Percentiles rank a stretch among this genome's conserved stretches.
phyloP scores from a whole-genome alignment of 352 stramenopile species.

The Thalassiosira exigua region DNA sequence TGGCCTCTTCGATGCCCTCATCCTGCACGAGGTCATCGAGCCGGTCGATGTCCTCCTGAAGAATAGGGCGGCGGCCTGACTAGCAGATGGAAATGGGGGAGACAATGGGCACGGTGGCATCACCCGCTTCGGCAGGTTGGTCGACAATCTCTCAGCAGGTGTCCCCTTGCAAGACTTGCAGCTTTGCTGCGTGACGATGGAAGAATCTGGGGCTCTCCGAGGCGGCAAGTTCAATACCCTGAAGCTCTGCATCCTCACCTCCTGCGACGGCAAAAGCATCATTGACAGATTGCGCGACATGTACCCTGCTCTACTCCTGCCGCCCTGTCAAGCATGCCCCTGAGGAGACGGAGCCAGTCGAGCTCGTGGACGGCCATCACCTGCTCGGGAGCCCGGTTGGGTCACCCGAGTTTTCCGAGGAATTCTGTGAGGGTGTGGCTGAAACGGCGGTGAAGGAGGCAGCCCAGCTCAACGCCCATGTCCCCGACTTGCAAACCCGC shows the following conservation, averaged over 20 bases:
- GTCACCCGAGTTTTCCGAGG: slow-evolving; percentile 1
- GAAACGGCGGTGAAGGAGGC: neutral
- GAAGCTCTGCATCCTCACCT: slow-evolving; percentile 30
- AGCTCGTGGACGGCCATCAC: neutral
- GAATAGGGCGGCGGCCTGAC: neutral
- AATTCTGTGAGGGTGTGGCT: slow-evolving; percentile 4
- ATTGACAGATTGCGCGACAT: neutral
- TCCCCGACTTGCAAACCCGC: slow-evolving; percentile 27
- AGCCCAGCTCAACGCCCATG: neutral
- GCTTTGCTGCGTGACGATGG: slow-evolving; percentile 10
- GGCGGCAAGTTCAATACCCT: slow-evolving; percentile 28
- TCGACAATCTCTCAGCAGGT: slow-evolving; percentile 25
- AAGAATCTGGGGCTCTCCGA: neutral
- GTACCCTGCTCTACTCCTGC: neutral
- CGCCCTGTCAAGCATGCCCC: neutral
- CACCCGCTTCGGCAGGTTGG: slow-evolving; percentile 13
- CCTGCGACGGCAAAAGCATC: slow-evolving; percentile 1
- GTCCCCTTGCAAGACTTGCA: slow-evolving; percentile 22
- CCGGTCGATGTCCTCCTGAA: slow-evolving; percentile 17
- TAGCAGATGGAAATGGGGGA: neutral
- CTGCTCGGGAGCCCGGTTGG: slow-evolving; percentile 25
- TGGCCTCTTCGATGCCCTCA: slow-evolving; percentile 12
- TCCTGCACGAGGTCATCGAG: slow-evolving; percentile 11
- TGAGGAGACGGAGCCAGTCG: neutral
- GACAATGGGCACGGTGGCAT: slow-evolving; percentile 16